These are phyloP conservation scores for Magnusiomyces tetraspermus DNA, from an alignment of 1,139 yeast species.

Conservation along the genomic window DNA sequence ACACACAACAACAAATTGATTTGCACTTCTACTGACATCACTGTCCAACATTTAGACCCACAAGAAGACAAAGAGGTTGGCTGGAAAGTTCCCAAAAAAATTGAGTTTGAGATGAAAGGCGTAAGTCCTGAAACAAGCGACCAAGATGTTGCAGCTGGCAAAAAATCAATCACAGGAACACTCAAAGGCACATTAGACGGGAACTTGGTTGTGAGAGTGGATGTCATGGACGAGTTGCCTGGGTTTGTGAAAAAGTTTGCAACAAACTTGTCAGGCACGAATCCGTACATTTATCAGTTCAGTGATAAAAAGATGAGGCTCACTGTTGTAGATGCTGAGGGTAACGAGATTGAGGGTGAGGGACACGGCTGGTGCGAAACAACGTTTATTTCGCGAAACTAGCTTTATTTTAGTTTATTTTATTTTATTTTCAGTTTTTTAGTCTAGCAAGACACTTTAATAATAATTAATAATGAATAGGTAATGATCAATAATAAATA, in stretches of 20 bases:
- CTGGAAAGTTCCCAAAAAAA: slow-evolving; percentile 76
- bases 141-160: slow-evolving; percentile 21
- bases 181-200: slow-evolving; percentile 37
- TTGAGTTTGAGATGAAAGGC: slow-evolving; percentile 52
- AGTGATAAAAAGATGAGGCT: slow-evolving; percentile 42
- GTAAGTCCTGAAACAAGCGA: slow-evolving; percentile 35
- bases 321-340: slow-evolving; percentile 20
- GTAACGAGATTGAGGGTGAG: slow-evolving; percentile 36
- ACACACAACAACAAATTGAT: slow-evolving; percentile 55
- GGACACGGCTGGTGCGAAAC: slow-evolving; percentile 77
- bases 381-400: slow-evolving; percentile 45
- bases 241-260: slow-evolving; percentile 87
- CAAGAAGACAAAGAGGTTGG: slow-evolving; percentile 61
- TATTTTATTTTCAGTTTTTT: too few relatives aligned
- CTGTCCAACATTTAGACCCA: slow-evolving; percentile 51
- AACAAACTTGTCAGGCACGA: slow-evolving; percentile 89
- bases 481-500: too few relatives aligned
- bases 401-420: too few relatives aligned
- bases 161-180: slow-evolving; percentile 35
- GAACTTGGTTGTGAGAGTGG: slow-evolving; percentile 74
- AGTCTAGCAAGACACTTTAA: too few relatives aligned
- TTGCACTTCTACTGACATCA: slow-evolving; percentile 57
- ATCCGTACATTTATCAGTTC: slow-evolving; percentile 90
- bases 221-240: slow-evolving; percentile 96
- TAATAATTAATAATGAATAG: too few relatives aligned